Evolutionary conservation across 2,329 filamentous ascomycete species (phyloP).

Genomic region (Colletotrichum truncatum): DNA sequence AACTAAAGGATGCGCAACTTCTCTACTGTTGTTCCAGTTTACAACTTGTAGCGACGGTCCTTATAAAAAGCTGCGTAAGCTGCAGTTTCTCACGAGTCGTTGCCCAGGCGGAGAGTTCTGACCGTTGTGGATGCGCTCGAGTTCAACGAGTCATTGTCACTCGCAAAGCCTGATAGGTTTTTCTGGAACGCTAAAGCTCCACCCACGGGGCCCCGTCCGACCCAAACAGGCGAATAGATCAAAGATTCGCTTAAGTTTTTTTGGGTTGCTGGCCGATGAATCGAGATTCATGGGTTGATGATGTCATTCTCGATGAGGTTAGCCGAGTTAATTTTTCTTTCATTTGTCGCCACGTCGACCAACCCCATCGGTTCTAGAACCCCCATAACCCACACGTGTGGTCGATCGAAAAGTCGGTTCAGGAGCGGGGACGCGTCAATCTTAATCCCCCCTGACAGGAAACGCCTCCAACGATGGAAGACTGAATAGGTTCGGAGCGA

Average conservation of each 20-base stretch:
- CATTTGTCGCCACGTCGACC: background rate
- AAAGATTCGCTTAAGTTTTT: background rate
- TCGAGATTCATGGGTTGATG: background rate
- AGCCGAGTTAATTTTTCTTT: constrained; percentile 2
- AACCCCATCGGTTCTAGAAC: background rate
- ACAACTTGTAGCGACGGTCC: too few species aligned
- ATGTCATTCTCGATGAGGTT: constrained; percentile 8
- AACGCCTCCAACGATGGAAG: background rate
- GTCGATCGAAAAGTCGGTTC: constrained; percentile 7
- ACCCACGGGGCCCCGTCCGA: background rate
- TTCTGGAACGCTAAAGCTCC: background rate
- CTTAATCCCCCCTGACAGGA: background rate
- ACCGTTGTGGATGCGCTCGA: too few species aligned
- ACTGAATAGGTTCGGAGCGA: background rate
- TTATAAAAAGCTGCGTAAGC: too few species aligned
- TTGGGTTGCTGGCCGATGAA: background rate
- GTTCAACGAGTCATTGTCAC: background rate
- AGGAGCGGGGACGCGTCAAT: constrained; percentile 1
- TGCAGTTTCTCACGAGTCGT: too few species aligned
- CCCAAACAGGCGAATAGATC: background rate
- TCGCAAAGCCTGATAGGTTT: background rate
- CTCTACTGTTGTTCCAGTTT: too few species aligned
- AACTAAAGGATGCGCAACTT: too few species aligned
- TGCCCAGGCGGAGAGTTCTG: too few species aligned
- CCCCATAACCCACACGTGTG: background rate